These are phyloP conservation scores for Epichloe glyceriae DNA, from an alignment of 2,329 filamentous ascomycete genomes.

Conservation along the genomic window DNA sequence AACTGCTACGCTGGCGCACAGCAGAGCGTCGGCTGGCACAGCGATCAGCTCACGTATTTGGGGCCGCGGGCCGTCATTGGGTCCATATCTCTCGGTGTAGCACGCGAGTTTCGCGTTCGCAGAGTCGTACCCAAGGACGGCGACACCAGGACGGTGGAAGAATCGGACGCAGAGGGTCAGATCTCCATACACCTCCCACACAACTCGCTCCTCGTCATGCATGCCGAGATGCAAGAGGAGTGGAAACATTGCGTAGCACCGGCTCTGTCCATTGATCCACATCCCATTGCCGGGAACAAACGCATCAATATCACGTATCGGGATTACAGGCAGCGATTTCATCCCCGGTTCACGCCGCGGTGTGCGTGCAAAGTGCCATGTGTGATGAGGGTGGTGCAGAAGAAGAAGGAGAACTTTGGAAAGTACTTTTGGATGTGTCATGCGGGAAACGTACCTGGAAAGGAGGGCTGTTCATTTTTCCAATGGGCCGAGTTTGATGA, in stretches of 20 bases:
- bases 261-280: constrained; percentile 64
- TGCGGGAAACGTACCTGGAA: constrained; percentile 56
- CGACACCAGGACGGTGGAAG: constrained; percentile 23
- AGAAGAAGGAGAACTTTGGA: constrained; percentile 61
- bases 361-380: constrained; percentile 62
- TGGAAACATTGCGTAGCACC: constrained; percentile 87
- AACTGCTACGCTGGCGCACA: constrained; percentile 81
- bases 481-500: constrained; percentile 80
- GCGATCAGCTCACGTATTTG: constrained; percentile 85
- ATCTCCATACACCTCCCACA: constrained; percentile 90
- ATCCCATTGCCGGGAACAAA: constrained; percentile 66
- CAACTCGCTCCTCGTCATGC: constrained; percentile 90
- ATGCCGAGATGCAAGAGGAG: constrained; percentile 93
- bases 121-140: constrained; percentile 51
- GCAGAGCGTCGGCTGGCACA: constrained; percentile 83
- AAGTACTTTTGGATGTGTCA: constrained; percentile 94
- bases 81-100: constrained; percentile 78
- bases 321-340: constrained; percentile 64
- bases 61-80: constrained; percentile 83
- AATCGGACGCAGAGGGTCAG: constrained; percentile 61
- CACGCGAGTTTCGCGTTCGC: constrained; percentile 84
- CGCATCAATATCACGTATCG: constrained; percentile 93
- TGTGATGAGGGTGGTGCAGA: constrained; percentile 66
- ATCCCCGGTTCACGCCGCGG: constrained; percentile 63
- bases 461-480: constrained; percentile 62